These are phyloP conservation scores for Casuarina cunninghamiana DNA, from an alignment of 306 rosid genomes.

Conservation along the genomic window DNA sequence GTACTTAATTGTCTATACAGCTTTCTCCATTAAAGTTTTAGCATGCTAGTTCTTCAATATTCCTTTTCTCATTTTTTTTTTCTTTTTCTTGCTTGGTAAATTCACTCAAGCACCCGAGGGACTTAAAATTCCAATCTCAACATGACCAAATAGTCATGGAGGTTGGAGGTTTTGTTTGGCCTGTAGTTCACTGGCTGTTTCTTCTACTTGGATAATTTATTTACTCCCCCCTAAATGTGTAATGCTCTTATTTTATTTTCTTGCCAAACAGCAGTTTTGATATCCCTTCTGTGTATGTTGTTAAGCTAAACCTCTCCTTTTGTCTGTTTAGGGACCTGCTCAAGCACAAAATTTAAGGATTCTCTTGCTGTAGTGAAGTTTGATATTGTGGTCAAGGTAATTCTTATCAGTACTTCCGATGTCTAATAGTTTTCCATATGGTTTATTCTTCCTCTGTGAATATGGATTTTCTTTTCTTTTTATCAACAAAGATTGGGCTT, in stretches of 20 bases:
- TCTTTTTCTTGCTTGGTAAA: too few relatives aligned
- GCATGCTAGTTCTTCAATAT: not conserved
- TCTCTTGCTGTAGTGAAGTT: slow-evolving; percentile 84
- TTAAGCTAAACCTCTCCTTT: slow-evolving; percentile 16
- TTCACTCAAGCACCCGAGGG: not conserved
- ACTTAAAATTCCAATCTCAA: not conserved
- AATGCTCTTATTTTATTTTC: not conserved
- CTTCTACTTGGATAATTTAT: not conserved
- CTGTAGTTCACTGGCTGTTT: not conserved
- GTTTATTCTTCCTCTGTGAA: not conserved
- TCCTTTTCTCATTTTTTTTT: not conserved
- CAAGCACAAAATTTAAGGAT: slow-evolving; percentile 96
- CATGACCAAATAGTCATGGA: not conserved
- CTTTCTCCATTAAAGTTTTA: too few relatives aligned
- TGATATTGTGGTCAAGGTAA: slow-evolving; percentile 92
- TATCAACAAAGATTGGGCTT: slow-evolving; percentile 73
- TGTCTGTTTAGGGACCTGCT: slow-evolving; percentile 79
- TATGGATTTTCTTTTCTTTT: slow-evolving; percentile 3
- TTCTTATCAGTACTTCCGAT: not conserved
- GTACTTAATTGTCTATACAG: too few relatives aligned
- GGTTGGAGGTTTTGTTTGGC: not conserved
- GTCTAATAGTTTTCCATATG: not conserved
- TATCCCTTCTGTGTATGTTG: not conserved
- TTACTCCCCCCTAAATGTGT: not conserved
- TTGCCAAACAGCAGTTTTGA: not conserved